Evolutionary conservation across 2,329 filamentous ascomycete genomes (phyloP), one percentile per base, ranked within the genome.

Genomic region (Aspergillus alliaceus): DNA sequence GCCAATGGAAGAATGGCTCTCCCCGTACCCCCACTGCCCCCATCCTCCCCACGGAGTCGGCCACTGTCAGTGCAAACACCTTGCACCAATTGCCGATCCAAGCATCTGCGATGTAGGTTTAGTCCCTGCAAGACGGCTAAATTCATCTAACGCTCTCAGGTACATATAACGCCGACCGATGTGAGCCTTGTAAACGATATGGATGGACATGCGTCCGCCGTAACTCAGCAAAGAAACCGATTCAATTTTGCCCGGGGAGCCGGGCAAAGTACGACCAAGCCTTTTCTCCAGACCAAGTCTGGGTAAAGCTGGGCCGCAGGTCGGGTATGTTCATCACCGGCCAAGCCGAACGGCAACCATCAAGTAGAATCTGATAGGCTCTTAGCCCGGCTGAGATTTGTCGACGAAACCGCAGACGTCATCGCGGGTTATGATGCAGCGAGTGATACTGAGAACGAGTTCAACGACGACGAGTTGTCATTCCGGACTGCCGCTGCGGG

Each of bases 321-420:
- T 35, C 51, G 24, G 25, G 51, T 53, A 35, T 32, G 51, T 40
- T n/a, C 22, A n/a, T 9, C 25, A 9, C 46, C 29, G 29, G 25
- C 20, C 39, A 25, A 27, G 44, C 20, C 32, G 53, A 11, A 42
- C 39, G 22, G 18, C 15, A 20, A 18, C 4, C 18, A 14, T 3
- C 2, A n/a, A 29, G 11, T 11, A 7, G 44, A 14, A 27, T 47
- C 25, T 47, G 25, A 47, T 47, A 47, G 25, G 25, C 2, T 18
- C n/a, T 22, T 52, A 49, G 54, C 48, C 20, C 49, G 15, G 7
- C 25, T 47, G 15, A 47, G 44, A 20, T 56, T 51, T 27, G 11
- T 56, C 15, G 54, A 56, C 22, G 54, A 56, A n/a, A 56, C 54
- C 2, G 22, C 24, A 31, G 54, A 56, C 39, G 48, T 56, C 75